A percentile compares a stretch with the other conserved stretches of the same genome.
phyloP scores from a whole-genome alignment of 2,329 filamentous ascomycete species.

The Aspergillus sp. region DNA sequence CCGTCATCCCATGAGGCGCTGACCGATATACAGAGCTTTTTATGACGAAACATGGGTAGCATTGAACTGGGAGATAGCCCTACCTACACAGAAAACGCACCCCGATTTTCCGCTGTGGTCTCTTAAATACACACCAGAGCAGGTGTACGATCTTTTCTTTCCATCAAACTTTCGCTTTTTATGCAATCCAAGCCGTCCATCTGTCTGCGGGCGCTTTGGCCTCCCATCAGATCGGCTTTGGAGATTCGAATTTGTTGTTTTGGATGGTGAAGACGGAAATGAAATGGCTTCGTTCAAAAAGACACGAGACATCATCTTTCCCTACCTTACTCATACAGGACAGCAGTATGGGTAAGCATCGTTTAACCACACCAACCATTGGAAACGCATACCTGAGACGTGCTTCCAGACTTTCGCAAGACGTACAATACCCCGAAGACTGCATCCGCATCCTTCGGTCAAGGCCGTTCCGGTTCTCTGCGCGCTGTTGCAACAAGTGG shows the following conservation, averaged over 20 bases:
- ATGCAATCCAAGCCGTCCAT: constrained; percentile 43
- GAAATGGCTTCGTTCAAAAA: constrained; percentile 33
- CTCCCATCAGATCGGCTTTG: constrained; percentile 42
- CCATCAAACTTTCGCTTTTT: constrained; percentile 49
- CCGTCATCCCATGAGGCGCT: background rate
- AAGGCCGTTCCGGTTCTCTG: constrained; percentile 48
- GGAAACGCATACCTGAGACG: background rate
- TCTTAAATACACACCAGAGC: constrained; percentile 45
- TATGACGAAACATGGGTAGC: constrained; percentile 49
- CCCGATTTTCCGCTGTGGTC: constrained; percentile 52
- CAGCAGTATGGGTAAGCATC: constrained; percentile 14
- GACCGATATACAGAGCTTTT: constrained; percentile 11
- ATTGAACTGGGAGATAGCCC: constrained; percentile 45
- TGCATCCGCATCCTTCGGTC: constrained; percentile 50
- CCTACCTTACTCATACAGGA: constrained; percentile 28
- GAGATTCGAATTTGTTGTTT: constrained; percentile 37
- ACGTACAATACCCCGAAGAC: constrained; percentile 44
- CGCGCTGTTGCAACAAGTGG: constrained; percentile 51
- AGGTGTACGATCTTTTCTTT: constrained; percentile 52
- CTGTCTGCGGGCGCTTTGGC: constrained; percentile 49
- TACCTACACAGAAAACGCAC: constrained; percentile 48
- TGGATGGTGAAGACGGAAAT: constrained; percentile 27
- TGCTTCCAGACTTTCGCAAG: constrained; percentile 20
- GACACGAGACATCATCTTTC: constrained; percentile 26
- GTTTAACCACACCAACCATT: background rate